These are phyloP conservation scores for Physcia stellaris DNA, from an alignment of 495 filamentous ascomycete genomes.

Conservation along the genomic window DNA sequence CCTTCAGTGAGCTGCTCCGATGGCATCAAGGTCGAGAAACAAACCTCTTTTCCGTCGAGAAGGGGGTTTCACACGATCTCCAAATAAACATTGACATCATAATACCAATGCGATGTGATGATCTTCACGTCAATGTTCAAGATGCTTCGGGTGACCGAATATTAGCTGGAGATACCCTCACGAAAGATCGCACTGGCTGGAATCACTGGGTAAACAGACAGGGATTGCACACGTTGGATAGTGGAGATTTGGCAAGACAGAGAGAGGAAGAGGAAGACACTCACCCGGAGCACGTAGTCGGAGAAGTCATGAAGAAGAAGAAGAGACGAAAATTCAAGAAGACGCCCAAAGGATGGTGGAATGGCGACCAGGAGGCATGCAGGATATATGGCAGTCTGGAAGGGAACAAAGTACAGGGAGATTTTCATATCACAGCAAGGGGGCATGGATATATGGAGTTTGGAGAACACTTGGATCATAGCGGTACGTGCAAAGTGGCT, in stretches of 20 bases:
- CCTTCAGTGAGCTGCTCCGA: slow-evolving; percentile 59
- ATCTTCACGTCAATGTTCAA: slow-evolving; percentile 93
- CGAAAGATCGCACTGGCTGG: slow-evolving; percentile 69
- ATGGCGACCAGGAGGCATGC: slow-evolving; percentile 47
- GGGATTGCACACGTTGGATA: slow-evolving; percentile 52
- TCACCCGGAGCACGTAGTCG: slow-evolving; percentile 39
- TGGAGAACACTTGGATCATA: slow-evolving; percentile 72
- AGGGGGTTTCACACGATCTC: slow-evolving; percentile 71
- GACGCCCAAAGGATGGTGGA: slow-evolving; percentile 52
- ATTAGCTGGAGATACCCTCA: slow-evolving; percentile 61
- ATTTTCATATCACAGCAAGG: slow-evolving; percentile 94
- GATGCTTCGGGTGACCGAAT: slow-evolving; percentile 88
- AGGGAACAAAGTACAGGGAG: slow-evolving; percentile 91
- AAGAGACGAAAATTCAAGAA: slow-evolving; percentile 48
- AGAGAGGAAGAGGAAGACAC: slow-evolving; percentile 42
- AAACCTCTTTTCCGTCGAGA: slow-evolving; percentile 89
- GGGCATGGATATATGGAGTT: slow-evolving; percentile 85
- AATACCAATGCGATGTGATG: slow-evolving; percentile 74
- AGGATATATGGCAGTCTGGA: slow-evolving; percentile 81
- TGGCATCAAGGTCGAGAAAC: slow-evolving; percentile 75
- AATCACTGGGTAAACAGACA: slow-evolving; percentile 60
- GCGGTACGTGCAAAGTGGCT: too few relatives aligned
- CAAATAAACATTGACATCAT: slow-evolving; percentile 95
- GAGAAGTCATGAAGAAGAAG: slow-evolving; percentile 25
- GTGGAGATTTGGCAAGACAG: slow-evolving; percentile 35